phyloP scores from a whole-genome alignment of 805 yeast genomes.

The Cyberlindnera maclurae region DNA sequence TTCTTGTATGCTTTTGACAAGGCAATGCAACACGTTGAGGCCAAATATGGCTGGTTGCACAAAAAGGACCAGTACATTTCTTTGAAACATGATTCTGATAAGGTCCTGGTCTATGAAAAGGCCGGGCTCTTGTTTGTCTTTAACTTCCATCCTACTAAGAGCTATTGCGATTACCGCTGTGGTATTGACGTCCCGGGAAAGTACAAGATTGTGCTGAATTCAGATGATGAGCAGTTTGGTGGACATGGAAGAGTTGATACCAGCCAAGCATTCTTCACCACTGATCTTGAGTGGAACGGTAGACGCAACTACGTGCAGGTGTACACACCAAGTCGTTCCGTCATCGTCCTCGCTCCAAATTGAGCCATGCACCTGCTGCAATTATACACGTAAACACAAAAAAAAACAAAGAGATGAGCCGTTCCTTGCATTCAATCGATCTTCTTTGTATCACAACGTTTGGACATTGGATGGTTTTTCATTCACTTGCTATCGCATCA shows the following conservation, averaged over 20 bases:
- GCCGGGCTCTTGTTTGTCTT: conserved; percentile 78
- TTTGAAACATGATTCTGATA: conserved; percentile 82
- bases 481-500: too few relatives aligned
- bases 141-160: conserved; percentile 83
- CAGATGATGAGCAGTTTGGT: conserved; percentile 67
- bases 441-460: too few relatives aligned
- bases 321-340: conserved; percentile 73
- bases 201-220: conserved; percentile 66
- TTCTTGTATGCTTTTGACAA: conserved; percentile 75
- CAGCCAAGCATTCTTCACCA: conserved; percentile 54
- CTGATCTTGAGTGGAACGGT: conserved; percentile 73
- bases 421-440: too few relatives aligned
- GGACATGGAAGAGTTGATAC: conserved; percentile 74
- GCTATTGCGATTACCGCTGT: conserved; percentile 79
- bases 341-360: conserved; percentile 40
- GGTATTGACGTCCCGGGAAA: conserved; percentile 82
- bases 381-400: too few relatives aligned
- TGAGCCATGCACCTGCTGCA: too few relatives aligned
- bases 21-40: conserved; percentile 75
- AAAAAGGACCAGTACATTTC: conserved; percentile 75
- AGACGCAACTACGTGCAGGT: conserved; percentile 73
- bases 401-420: too few relatives aligned
- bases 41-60: conserved; percentile 62
- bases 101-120: conserved; percentile 83
- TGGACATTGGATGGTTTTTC: too few relatives aligned